Evolutionary conservation across 371 early-diverging fungal species (phyloP), one percentile per base, ranked within the genome.

Genomic region (Mortierella sp.): DNA sequence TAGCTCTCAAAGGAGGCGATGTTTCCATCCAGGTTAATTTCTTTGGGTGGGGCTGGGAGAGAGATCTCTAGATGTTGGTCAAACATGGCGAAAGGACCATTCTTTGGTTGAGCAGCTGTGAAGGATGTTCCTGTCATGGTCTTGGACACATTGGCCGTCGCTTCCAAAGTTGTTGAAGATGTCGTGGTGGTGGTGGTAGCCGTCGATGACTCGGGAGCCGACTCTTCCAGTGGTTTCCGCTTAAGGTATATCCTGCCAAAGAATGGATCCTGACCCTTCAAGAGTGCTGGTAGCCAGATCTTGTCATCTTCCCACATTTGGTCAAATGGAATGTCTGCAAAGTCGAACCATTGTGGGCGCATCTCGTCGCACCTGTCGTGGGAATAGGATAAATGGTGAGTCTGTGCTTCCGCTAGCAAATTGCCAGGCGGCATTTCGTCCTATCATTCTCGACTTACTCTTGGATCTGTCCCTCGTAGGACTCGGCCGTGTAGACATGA

Each of bases 281-380:
- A 49, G 3, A 72, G 48, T 57, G 51, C 55, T 0, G 86, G 86
- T 13, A 88, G 64, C 88, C 88, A 88, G 10, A 70, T 43, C 16
- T 59, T 50, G 57, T 86, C 86, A 58, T 88, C 88, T 13, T 81
- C 53, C 88, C 88, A 88, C 88, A 88, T 88, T 34, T 71, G 63
- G 44, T 80, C 79, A 44, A 54, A 86, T 8, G 88, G 86, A 45
- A 87, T 81, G 22, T 76, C 66, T 21, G 77, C 63, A 52, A 80
- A 82, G 3, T 63, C n/a, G 41, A 83, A 87, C 88, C 88, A 88
- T 61, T 87, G 71, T 6, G 88, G 88, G 25, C 79, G 79, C 88
- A 88, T 88, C 71, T 88, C 88, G 16, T 88, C 88, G 10, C 86
- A 83, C 48, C 87, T 86, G 67, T 10, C 9, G 4, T 14, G 21